Evolutionary conservation across 192 early-diverging fungal genomes (phyloP).

Genomic region (Entomortierella lignicola): DNA sequence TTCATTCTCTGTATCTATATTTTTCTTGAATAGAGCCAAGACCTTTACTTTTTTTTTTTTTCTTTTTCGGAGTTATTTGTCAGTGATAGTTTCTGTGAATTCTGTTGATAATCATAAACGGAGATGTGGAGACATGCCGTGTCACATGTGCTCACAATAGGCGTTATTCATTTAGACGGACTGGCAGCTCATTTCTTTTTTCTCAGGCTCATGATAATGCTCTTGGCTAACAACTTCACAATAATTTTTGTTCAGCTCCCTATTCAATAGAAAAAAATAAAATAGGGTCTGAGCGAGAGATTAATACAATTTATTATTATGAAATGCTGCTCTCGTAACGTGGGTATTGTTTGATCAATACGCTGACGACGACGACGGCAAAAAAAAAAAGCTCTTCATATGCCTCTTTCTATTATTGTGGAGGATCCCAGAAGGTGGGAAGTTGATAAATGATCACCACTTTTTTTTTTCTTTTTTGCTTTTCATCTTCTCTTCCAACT

Average conservation of each 20-base stretch:
- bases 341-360: too few relatives aligned
- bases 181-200: constrained; percentile 8
- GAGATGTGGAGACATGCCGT: not conserved
- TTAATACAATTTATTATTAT: not conserved
- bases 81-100: not conserved
- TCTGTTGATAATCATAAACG: not conserved
- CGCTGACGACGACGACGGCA: not conserved
- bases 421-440: too few relatives aligned
- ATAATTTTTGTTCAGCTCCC: not conserved
- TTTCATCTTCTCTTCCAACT: not conserved
- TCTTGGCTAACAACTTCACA: not conserved
- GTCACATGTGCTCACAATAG: not conserved
- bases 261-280: too few relatives aligned
- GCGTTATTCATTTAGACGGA: not conserved
- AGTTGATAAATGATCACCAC: not conserved
- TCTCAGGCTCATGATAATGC: not conserved
- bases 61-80: not conserved
- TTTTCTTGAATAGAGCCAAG: not conserved
- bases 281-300: constrained; percentile 4
- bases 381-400: too few relatives aligned
- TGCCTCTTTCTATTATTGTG: too few relatives aligned
- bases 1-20: constrained; percentile 5
- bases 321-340: too few relatives aligned
- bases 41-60: not conserved
- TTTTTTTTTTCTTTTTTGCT: constrained; percentile 7